A percentile compares a stretch with the other conserved stretches of the same genome.
Conservation (phyloP, 306 rosid species). For the Luffa aegyptiaca region DNA sequence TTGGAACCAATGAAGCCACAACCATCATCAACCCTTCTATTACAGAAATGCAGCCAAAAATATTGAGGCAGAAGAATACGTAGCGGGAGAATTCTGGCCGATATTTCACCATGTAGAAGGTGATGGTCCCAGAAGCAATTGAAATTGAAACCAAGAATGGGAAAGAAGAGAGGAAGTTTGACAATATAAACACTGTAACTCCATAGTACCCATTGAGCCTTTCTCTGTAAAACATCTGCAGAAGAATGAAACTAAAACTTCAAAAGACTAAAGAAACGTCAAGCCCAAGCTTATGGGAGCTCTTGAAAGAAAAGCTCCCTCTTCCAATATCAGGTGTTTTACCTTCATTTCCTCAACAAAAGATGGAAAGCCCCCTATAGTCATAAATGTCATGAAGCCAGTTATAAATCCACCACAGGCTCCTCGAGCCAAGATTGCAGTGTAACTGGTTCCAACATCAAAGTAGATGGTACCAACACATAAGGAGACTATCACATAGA, state of each 20-base stretch:
- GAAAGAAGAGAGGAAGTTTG: constrained; percentile 83
- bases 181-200: constrained; percentile 64
- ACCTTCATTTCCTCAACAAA: constrained; percentile 97
- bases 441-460: constrained; percentile 67
- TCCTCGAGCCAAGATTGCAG: constrained; percentile 86
- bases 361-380: constrained; percentile 97
- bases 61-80: constrained; percentile 56
- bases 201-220: constrained; percentile 88
- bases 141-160: constrained; percentile 81
- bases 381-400: constrained; percentile 98
- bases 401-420: constrained; percentile 93
- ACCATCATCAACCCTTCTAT: constrained; percentile 99
- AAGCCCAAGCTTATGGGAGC: neutral
- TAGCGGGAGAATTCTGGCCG: constrained; percentile 52
- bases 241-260: constrained; percentile 6
- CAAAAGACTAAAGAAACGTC: neutral
- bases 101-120: constrained; percentile 74
- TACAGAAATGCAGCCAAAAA: constrained; percentile 61
- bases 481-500: constrained; percentile 66
- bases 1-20: constrained; percentile 91
- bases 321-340: neutral
- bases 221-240: constrained; percentile 78
- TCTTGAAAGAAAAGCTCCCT: neutral
- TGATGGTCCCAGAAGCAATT: constrained; percentile 50
- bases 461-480: constrained; percentile 92